These are phyloP conservation scores for Yarrowia sp. DNA, from an alignment of 805 yeast genomes.

Conservation along the genomic window DNA sequence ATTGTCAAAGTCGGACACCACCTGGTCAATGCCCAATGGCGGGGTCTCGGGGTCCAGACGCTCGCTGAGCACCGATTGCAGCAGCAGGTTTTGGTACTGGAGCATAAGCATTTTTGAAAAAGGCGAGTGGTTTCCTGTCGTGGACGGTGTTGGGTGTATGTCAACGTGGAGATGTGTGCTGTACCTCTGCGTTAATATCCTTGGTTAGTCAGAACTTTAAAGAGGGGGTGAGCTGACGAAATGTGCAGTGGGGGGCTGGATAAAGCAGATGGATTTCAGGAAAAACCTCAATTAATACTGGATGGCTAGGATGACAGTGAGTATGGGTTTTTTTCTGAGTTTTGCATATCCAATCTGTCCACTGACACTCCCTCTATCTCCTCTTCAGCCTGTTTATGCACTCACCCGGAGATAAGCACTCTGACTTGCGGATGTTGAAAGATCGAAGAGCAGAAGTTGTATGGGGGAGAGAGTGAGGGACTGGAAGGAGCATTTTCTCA, in stretches of 20 bases:
- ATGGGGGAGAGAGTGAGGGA: neutral
- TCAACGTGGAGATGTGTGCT: constrained; percentile 11
- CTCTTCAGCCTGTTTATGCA: constrained; percentile 9
- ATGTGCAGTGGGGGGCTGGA: neutral
- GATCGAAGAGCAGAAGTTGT: neutral
- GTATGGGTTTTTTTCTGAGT: neutral
- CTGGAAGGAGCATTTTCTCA: too few relatives aligned
- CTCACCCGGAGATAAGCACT: constrained; percentile 25
- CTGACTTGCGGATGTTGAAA: neutral
- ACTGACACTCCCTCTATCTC: neutral
- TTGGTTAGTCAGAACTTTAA: constrained; percentile 11
- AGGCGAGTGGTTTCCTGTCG: neutral
- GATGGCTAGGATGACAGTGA: neutral
- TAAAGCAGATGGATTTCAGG: neutral
- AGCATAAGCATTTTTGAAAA: constrained; percentile 74
- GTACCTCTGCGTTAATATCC: constrained; percentile 34
- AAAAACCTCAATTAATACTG: neutral
- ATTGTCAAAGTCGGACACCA: constrained; percentile 93
- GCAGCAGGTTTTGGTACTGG: constrained; percentile 80
- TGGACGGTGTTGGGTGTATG: neutral
- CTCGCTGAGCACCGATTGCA: constrained; percentile 80
- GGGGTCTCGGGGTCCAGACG: constrained; percentile 61
- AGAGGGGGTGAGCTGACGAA: neutral
- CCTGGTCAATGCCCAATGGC: constrained; percentile 66
- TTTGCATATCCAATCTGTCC: neutral